A percentile compares a stretch with the other conserved stretches of the same genome.
These are phyloP conservation scores for Erysimum cheiri DNA, from an alignment of 441 rosid genomes.

Conservation along the genomic window DNA sequence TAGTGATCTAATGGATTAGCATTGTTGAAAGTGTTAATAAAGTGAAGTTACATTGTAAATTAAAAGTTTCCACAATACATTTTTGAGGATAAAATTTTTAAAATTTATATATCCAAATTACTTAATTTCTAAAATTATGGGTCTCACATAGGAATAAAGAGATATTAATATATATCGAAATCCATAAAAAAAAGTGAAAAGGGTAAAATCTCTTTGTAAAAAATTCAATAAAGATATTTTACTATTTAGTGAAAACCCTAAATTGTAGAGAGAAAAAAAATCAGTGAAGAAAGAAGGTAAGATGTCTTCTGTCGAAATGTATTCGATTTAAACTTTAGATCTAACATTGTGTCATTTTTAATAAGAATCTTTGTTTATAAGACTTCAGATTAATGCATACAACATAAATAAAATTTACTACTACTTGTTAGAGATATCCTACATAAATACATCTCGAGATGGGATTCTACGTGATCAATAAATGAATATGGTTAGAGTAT, in stretches of 20 bases:
- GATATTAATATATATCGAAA: neutral
- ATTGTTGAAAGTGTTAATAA: neutral
- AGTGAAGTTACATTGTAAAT: neutral
- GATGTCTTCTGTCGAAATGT: constrained; percentile 10
- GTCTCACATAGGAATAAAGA: neutral
- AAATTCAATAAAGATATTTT: no score
- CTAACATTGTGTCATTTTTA: constrained; percentile 16
- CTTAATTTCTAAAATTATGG: neutral
- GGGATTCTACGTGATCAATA: neutral
- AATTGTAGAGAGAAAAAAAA: no score
- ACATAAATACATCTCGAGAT: constrained; percentile 12
- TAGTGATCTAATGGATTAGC: neutral
- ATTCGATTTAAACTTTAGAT: constrained; percentile 22
- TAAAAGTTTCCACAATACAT: neutral
- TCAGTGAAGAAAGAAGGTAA: constrained; percentile 20
- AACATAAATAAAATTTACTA: neutral
- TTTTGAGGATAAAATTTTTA: neutral
- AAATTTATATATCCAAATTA: neutral
- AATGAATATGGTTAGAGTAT: neutral
- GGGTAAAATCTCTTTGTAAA: no score
- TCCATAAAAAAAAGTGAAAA: neutral
- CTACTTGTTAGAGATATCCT: neutral
- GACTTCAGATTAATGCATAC: constrained; percentile 5
- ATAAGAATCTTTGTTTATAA: constrained; percentile 14
- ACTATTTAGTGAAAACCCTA: no score